A percentile compares a stretch with the other conserved stretches of the same genome.
Evolutionary conservation across 768 basidiomycete genomes (phyloP).

Genomic region (Cyathus striatus): DNA sequence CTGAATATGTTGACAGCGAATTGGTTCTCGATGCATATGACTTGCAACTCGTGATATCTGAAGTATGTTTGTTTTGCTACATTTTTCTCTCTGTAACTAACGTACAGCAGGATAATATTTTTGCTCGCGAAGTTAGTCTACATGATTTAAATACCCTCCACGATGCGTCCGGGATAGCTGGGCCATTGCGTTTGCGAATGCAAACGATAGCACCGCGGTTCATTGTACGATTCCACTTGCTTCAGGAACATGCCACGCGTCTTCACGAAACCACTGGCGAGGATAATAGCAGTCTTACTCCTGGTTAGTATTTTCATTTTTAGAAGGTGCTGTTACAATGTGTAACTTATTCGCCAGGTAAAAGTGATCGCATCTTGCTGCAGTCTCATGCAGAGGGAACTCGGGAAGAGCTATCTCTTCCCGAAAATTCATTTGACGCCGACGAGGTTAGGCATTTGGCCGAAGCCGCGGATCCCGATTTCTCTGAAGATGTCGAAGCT

Average conservation of each 20-base stretch:
- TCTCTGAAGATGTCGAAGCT: too few species aligned
- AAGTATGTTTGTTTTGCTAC: constrained; percentile 36
- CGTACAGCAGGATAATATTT: constrained; percentile 50
- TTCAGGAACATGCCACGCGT: constrained; percentile 51
- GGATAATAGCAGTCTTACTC: too few species aligned
- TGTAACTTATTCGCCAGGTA: too few species aligned
- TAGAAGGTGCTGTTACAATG: too few species aligned
- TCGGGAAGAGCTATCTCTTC: too few species aligned
- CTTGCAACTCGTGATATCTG: constrained; percentile 56
- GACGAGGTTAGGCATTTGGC: too few species aligned
- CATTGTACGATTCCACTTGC: constrained; percentile 56
- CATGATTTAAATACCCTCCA: constrained; percentile 71
- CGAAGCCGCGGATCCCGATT: too few species aligned
- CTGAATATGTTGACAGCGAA: constrained; percentile 52
- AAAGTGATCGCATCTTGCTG: too few species aligned
- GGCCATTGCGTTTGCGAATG: constrained; percentile 59
- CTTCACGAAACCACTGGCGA: constrained; percentile 13
- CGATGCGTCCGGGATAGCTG: constrained; percentile 55
- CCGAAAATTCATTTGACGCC: too few species aligned
- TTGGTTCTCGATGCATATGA: constrained; percentile 69
- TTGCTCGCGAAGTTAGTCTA: constrained; percentile 62
- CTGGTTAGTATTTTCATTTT: too few species aligned
- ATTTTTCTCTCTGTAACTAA: constrained; percentile 1
- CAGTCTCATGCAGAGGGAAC: too few species aligned
- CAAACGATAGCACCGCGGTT: constrained; percentile 50